phyloP scores from a whole-genome alignment of 192 early-diverging fungal species.

The Pilaira anomala region DNA sequence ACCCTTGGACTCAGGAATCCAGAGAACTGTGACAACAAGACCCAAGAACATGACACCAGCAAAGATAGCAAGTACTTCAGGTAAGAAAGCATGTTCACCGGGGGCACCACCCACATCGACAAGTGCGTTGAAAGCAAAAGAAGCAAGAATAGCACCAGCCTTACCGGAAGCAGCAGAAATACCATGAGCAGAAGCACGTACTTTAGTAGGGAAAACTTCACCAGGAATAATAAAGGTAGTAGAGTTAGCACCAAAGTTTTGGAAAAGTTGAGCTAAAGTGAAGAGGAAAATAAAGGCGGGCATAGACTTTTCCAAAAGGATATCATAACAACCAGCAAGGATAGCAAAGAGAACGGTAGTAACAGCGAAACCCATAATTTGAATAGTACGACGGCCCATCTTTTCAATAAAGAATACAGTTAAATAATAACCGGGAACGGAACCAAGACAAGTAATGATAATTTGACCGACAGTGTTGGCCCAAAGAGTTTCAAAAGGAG shows the following conservation, averaged over 20 bases:
- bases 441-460: conserved; percentile 80
- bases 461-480: conserved; percentile 79
- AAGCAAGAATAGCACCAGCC: conserved; percentile 66
- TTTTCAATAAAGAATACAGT: conserved; percentile 78
- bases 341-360: conserved; percentile 70
- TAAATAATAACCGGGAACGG: conserved; percentile 89
- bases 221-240: conserved; percentile 81
- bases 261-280: conserved; percentile 60
- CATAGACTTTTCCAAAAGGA: conserved; percentile 51
- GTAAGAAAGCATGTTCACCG: conserved; percentile 50
- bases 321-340: conserved; percentile 62
- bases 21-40: conserved; percentile 54
- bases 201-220: conserved; percentile 71
- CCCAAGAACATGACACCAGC: conserved; percentile 55
- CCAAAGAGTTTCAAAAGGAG: conserved; percentile 51
- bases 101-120: conserved; percentile 44
- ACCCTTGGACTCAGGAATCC: conserved; percentile 72
- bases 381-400: conserved; percentile 86
- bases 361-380: conserved; percentile 78
- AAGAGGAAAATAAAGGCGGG: conserved; percentile 49
- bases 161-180: conserved; percentile 77
- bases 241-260: conserved; percentile 79
- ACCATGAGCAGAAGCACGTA: conserved; percentile 76
- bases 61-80: conserved; percentile 54
- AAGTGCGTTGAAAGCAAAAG: conserved; percentile 57